Evolutionary conservation across 208 protist genomes (phyloP).

Genomic region (Kentomonas sorsogonicus): DNA sequence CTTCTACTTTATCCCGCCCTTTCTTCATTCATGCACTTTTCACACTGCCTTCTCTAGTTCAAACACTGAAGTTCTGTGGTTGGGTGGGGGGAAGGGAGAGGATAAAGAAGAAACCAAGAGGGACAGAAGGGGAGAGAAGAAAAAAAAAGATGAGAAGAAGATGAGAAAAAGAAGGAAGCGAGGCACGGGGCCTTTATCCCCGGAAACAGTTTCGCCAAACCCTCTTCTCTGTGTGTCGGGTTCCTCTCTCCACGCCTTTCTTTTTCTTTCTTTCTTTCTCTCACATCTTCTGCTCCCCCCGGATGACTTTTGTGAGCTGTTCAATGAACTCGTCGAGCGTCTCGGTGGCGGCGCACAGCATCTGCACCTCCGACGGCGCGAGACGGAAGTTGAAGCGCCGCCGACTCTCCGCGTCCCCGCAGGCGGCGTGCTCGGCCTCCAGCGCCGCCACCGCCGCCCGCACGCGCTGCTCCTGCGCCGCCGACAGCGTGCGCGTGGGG

Average conservation of each 20-base stretch:
- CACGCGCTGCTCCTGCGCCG: background rate
- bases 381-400: constrained; percentile 38
- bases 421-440: constrained; percentile 7
- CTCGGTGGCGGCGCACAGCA: constrained; percentile 58
- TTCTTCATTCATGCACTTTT: too few species aligned
- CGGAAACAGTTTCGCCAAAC: too few species aligned
- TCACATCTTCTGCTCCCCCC: constrained; percentile 19
- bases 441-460: constrained; percentile 3
- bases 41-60: background rate
- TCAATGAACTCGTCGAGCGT: constrained; percentile 63
- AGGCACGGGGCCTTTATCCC: too few species aligned
- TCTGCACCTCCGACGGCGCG: constrained; percentile 65
- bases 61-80: background rate
- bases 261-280: too few species aligned
- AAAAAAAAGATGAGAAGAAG: too few species aligned
- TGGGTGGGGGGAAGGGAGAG: constrained; percentile 1
- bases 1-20: too few species aligned
- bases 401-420: background rate
- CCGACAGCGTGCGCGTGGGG: background rate
- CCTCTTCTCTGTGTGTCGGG: too few species aligned
- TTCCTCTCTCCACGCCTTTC: too few species aligned
- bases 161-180: too few species aligned
- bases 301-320: constrained; percentile 25
- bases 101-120: background rate
- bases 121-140: too few species aligned